Conservation (phyloP, 495 filamentous ascomycete genomes). For the Aspergillus ellipticus region DNA sequence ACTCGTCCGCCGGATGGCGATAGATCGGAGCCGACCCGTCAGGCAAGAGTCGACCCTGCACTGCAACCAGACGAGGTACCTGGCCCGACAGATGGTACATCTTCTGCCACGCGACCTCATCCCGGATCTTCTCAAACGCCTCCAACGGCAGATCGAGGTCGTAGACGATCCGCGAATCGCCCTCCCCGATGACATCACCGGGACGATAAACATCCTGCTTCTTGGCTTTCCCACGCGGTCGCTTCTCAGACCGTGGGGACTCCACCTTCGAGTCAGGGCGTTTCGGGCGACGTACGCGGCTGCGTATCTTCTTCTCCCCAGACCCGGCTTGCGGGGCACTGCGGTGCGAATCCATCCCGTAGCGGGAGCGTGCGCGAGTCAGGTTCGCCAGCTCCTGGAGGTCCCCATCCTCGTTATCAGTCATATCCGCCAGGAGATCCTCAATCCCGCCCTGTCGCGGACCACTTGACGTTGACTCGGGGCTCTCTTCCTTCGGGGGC, state of each 20-base stretch:
- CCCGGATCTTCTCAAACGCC: constrained; percentile 65
- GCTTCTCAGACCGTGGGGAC: constrained; percentile 9
- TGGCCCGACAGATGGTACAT: constrained; percentile 93
- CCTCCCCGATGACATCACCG: constrained; percentile 59
- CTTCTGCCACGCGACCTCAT: constrained; percentile 81
- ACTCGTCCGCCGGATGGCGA: constrained; percentile 89
- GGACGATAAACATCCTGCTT: constrained; percentile 18
- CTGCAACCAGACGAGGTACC: constrained; percentile 89
- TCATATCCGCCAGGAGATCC: constrained; percentile 16
- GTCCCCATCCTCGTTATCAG: constrained; percentile 20
- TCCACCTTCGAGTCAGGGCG: constrained; percentile 28
- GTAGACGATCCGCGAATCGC: constrained; percentile 73
- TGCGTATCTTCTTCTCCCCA: constrained; percentile 24
- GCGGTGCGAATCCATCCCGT: constrained; percentile 11
- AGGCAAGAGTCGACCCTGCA: constrained; percentile 67
- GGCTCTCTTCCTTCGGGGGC: not conserved
- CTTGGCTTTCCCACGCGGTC: constrained; percentile 12
- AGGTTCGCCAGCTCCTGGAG: constrained; percentile 20
- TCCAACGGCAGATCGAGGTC: constrained; percentile 56
- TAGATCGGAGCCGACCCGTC: constrained; percentile 88
- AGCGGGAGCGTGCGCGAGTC: constrained; percentile 13
- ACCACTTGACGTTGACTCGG: not conserved
- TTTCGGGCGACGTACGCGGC: constrained; percentile 30
- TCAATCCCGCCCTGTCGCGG: constrained; percentile 8
- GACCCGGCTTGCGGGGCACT: not conserved